Base-by-base conservation (phyloP, 805 yeast genomes). In the Candida maesae region DNA sequence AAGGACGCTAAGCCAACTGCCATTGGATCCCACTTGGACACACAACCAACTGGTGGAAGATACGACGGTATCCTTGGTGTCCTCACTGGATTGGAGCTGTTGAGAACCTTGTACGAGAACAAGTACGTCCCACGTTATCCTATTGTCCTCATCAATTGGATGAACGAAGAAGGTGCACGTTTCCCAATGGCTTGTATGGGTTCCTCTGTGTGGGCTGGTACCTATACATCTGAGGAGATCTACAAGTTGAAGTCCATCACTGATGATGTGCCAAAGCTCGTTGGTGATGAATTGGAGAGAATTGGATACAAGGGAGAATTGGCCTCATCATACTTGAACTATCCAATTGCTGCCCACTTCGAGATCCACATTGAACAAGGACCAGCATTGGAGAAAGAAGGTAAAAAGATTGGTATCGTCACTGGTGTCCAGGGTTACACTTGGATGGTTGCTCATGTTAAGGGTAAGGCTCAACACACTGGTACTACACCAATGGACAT, bases 321-420 rank as follows among this genome's bases (percentile, higher is more conserved):
- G 7, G 68, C 69, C 2, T 79, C 81, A 16, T 63, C 70, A 11
- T 68, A 74, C 55, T 51, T 66, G 46, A 63, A 57, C 17, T 76
- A 74, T 47, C 84, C 83, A 15, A 62, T 82, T 17, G 76, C 77
- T 16, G 81, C 84, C 9, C 88, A 82, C 59, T 81, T 82, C 56
- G 90, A 82, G 58, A 65, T 82, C 40, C 90, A 82, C 55, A 82
- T 82, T 45, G 89, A 82, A 54, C 90, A 82, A 60, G 90, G 90
- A 6, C 89, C 89, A 11, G 69, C 80, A 29, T 66, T 82, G 36
- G 87, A 82, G 55, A 68, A 70, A 18, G 70, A 69, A 24, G 53
- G 69, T 5, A 74, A 75, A 52, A 70, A 71, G 42, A 74, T 82
- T 42, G 90, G 90, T 25, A 65, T 81, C 34, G 88, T 82, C 9